These are phyloP conservation scores for Irpex rosettiformis DNA, from an alignment of 1,284 basidiomycete genomes.

Conservation along the genomic window DNA sequence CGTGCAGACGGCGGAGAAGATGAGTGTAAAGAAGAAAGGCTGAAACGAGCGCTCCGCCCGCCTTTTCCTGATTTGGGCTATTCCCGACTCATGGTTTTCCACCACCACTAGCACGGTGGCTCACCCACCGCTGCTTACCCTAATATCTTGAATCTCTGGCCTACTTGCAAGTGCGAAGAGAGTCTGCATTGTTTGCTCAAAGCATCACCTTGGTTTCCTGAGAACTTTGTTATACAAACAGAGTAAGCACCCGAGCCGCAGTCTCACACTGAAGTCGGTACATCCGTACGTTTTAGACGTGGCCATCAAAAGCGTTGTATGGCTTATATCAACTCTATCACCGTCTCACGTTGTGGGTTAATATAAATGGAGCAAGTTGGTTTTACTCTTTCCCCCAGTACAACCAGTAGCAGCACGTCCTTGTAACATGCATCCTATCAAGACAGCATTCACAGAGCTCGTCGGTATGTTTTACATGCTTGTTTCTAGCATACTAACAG, in stretches of 20 bases:
- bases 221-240: no score
- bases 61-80: background rate
- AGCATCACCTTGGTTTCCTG: no score
- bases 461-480: constrained; percentile 8
- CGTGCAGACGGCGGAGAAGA: background rate
- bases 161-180: no score
- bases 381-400: background rate
- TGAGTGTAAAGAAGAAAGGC: background rate
- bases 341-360: background rate
- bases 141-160: no score
- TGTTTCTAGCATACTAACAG: background rate
- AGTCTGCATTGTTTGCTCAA: no score
- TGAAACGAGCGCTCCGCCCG: background rate
- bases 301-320: background rate
- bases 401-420: background rate
- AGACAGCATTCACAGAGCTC: background rate
- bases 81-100: no score
- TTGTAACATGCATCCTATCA: background rate
- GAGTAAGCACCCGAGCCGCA: background rate
- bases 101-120: no score
- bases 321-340: background rate
- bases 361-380: no score
- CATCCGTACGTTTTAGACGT: background rate
- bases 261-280: no score
- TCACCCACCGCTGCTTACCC: no score